Conservation (phyloP, 108 stramenopile species). For the Skeletonema menzelii region DNA sequence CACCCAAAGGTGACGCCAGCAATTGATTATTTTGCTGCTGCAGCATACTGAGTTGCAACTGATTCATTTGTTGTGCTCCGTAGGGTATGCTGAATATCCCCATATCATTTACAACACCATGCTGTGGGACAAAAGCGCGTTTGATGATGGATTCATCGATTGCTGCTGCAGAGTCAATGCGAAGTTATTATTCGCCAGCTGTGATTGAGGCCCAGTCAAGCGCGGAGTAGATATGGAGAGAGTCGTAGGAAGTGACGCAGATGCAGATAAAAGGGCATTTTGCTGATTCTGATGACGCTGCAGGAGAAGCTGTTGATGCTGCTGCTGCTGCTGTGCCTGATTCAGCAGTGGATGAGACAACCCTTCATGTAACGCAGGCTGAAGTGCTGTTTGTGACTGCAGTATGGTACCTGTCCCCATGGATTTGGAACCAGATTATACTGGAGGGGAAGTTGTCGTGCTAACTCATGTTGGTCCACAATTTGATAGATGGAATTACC, state of each 20-base stretch:
- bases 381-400: background rate
- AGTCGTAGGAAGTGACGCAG: background rate
- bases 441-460: too few species aligned
- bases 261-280: background rate
- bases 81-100: background rate
- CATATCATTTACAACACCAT: too few species aligned
- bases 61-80: background rate
- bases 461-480: background rate
- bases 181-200: too few species aligned
- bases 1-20: background rate
- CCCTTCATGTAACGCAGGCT: background rate
- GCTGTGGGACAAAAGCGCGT: too few species aligned
- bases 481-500: background rate
- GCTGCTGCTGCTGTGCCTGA: background rate
- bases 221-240: background rate
- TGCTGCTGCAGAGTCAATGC: too few species aligned
- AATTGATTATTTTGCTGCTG: background rate
- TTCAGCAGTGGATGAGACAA: background rate
- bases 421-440: background rate
- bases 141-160: too few species aligned
- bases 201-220: too few species aligned
- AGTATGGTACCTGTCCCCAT: background rate
- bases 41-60: background rate
- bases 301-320: background rate
- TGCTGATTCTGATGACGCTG: background rate